Evolutionary conservation across 345 rosid genomes (phyloP).

Genomic region (Lepidium sativum): DNA sequence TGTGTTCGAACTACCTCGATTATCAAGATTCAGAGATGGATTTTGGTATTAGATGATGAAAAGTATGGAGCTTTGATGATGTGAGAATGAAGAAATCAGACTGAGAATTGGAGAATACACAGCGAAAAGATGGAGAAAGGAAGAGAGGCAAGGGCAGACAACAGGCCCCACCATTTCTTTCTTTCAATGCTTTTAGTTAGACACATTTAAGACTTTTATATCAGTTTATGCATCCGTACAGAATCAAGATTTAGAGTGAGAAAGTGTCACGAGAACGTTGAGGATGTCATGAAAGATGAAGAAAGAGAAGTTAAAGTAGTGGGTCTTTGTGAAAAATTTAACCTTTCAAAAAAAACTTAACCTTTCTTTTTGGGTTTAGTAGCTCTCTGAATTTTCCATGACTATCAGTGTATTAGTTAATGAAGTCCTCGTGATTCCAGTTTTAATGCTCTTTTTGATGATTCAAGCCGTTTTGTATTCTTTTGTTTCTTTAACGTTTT

Average conservation of each 20-base stretch:
- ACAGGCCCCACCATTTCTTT: background rate
- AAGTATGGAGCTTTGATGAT: background rate
- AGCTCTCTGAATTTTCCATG: background rate
- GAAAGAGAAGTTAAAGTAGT: constrained; percentile 4
- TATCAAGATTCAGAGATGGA: too few relatives aligned
- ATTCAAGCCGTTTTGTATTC: background rate
- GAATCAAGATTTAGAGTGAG: background rate
- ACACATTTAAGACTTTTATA: background rate
- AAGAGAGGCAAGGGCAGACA: background rate
- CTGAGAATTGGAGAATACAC: background rate
- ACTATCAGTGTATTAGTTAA: background rate
- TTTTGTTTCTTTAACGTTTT: background rate
- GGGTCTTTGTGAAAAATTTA: constrained; percentile 4
- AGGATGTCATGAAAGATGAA: constrained; percentile 24
- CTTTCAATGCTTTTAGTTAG: background rate
- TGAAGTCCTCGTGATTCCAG: constrained; percentile 20
- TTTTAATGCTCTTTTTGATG: background rate
- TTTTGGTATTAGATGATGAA: background rate
- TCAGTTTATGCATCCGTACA: constrained; percentile 25
- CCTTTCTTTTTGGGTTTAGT: constrained; percentile 1
- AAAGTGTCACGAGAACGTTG: constrained; percentile 27
- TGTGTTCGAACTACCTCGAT: too few relatives aligned
- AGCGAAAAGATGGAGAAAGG: background rate
- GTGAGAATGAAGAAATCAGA: constrained; percentile 4
- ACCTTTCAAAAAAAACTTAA: background rate